Evolutionary conservation across 345 rosid genomes (phyloP), one percentile per base, ranked within the genome.

Genomic region (Acer saccharum): DNA sequence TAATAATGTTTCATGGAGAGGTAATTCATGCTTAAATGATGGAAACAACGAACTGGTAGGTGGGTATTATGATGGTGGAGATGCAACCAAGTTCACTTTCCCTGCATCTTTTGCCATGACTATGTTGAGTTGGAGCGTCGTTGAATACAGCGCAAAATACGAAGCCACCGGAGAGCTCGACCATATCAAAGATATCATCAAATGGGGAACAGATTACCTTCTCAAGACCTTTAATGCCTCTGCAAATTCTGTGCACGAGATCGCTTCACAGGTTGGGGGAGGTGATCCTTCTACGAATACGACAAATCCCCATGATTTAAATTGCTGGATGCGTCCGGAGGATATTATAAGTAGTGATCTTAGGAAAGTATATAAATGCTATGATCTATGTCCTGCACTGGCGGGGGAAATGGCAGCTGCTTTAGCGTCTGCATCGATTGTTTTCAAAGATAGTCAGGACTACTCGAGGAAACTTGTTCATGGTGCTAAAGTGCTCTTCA

Each of bases 391-490:
- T 84, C 93, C 99, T 0, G 99, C 93, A 84, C 92, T 96, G 6
- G 99, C 99, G 65, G 95, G 92, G 0, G 99, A 96, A 84, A 96
- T 93, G 95, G 98, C 99, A 1, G 98, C 98, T 78, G 92, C 99
- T 63, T 76, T 96, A 55, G 98, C 99, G 72, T 75, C 99, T 35
- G 98, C 98, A 7, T 96, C 98, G 6, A 94, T 96, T 74, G 99
- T 96, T 55, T 96, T 96, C 84, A 96, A 90, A 75, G 99, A 96
- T 80, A 94, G 89, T 83, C 89, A 83, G 77, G 95, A 91, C 14
- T 96, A 96, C 81, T 96, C 99, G 3, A 87, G 89, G 78, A 93
- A 92, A 83, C 99, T 96, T 46, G 94, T 94, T 52, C 97, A 96
- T 58, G 97, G 99, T 75, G 99, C 98, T 65, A 79, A 55, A 78